Percentiles rank a stretch among this genome's conserved stretches.
phyloP scores from a whole-genome alignment of 2,329 filamentous ascomycete species.

The Colletotrichum neosansevieriae region DNA sequence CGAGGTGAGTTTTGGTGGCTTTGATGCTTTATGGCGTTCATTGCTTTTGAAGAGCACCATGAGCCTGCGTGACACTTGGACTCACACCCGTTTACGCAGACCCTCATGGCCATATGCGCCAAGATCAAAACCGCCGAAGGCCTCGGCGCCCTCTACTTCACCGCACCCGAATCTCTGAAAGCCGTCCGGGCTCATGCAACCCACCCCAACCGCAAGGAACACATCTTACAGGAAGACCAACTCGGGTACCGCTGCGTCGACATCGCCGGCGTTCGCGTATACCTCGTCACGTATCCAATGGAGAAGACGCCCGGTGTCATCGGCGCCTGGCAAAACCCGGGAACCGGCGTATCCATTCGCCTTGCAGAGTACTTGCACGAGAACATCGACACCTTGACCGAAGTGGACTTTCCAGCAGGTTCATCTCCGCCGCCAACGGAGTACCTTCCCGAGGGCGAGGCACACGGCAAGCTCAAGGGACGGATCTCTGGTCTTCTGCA shows the following conservation, averaged over 20 bases:
- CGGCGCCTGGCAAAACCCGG: constrained; percentile 60
- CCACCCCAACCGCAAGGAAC: constrained; percentile 51
- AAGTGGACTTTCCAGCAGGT: constrained; percentile 47
- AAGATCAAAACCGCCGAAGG: constrained; percentile 45
- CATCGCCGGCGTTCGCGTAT: constrained; percentile 56
- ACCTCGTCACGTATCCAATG: constrained; percentile 56
- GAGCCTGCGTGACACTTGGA: neutral
- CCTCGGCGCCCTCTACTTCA: constrained; percentile 46
- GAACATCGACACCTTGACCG: constrained; percentile 49
- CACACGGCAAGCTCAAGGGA: constrained; percentile 53
- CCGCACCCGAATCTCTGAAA: constrained; percentile 45
- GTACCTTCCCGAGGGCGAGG: constrained; percentile 52
- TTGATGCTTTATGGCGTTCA: too few species aligned
- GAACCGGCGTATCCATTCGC: constrained; percentile 60
- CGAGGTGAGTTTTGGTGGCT: constrained; percentile 45
- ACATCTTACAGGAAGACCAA: constrained; percentile 49
- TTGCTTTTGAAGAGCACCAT: neutral
- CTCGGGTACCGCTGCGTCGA: constrained; percentile 57
- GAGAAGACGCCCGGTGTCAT: constrained; percentile 52
- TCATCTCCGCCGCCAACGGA: constrained; percentile 52
- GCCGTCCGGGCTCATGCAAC: constrained; percentile 47
- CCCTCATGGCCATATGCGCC: constrained; percentile 52
- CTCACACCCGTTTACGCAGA: constrained; percentile 44
- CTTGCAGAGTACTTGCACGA: constrained; percentile 58
- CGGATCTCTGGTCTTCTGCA: constrained; percentile 57